Percentiles rank a stretch among this genome's conserved stretches.
Conservation (phyloP, 768 basidiomycete genomes). For the Leccinum boreale region DNA sequence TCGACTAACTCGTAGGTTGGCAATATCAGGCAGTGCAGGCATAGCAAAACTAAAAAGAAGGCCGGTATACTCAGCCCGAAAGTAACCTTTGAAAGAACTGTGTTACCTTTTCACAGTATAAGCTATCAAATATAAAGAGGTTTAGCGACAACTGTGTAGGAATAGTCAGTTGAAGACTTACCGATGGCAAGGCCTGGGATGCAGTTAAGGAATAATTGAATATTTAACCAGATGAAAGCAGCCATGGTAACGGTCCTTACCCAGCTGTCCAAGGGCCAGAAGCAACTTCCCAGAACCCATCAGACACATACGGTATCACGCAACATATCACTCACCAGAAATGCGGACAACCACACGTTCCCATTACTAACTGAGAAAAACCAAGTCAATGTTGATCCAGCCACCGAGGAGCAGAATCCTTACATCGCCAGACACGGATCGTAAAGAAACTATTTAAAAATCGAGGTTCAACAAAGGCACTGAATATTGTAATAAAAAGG, state of each 20-base stretch:
- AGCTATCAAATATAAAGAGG: slow-evolving; percentile 25
- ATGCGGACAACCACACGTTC: slow-evolving; percentile 43
- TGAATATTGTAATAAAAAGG: background rate
- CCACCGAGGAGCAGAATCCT: slow-evolving; percentile 13
- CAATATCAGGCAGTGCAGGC: slow-evolving; percentile 40
- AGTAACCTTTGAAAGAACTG: background rate
- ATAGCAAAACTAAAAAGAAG: slow-evolving; percentile 37
- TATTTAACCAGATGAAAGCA: background rate
- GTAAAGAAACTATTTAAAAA: slow-evolving; percentile 44
- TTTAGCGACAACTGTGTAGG: background rate
- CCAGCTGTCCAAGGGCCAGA: slow-evolving; percentile 49
- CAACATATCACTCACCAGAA: slow-evolving; percentile 38
- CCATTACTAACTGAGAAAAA: slow-evolving; percentile 49
- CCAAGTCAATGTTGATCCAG: background rate
- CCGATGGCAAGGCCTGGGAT: slow-evolving; percentile 37
- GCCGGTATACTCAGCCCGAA: background rate
- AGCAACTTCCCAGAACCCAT: slow-evolving; percentile 35
- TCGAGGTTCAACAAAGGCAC: background rate
- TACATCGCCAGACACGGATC: slow-evolving; percentile 64
- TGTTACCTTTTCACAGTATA: slow-evolving; percentile 45
- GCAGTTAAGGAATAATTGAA: slow-evolving; percentile 2
- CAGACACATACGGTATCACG: background rate
- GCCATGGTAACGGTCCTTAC: slow-evolving; percentile 26
- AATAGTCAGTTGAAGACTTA: slow-evolving; percentile 19
- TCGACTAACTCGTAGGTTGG: slow-evolving; percentile 41